Conservation (phyloP, 441 rosid species). For the Theobroma grandiflorum region DNA sequence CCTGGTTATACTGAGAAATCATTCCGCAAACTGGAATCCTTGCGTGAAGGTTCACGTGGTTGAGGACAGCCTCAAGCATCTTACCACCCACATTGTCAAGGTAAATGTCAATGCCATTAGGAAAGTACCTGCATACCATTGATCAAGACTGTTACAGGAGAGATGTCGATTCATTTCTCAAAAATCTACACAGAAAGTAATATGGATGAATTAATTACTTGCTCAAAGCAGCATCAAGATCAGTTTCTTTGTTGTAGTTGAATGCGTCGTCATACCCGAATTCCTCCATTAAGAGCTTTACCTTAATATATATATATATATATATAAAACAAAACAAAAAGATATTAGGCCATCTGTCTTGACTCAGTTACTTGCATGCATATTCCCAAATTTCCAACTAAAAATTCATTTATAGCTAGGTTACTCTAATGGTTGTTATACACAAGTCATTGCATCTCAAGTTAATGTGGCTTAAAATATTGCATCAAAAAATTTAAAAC, state of each 20-base stretch:
- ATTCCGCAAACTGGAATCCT: constrained; percentile 51
- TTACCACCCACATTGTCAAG: constrained; percentile 61
- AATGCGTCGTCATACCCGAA: constrained; percentile 59
- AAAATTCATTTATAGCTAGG: too few species aligned
- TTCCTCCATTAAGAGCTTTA: constrained; percentile 48
- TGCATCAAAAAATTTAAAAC: too few species aligned
- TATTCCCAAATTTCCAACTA: background rate
- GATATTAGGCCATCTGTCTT: background rate
- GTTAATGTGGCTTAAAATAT: too few species aligned
- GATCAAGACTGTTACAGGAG: background rate
- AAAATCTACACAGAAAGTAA: too few species aligned
- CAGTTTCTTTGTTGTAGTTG: constrained; percentile 53
- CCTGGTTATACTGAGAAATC: constrained; percentile 55
- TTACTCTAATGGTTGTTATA: too few species aligned
- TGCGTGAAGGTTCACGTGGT: constrained; percentile 46
- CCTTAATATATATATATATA: constrained; percentile 25
- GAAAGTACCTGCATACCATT: constrained; percentile 41
- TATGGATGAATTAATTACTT: constrained; percentile 33
- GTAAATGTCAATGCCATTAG: constrained; percentile 54
- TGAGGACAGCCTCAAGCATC: constrained; percentile 61
- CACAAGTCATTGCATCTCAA: too few species aligned
- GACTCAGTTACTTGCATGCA: background rate
- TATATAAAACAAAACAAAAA: background rate
- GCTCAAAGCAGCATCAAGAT: constrained; percentile 50
- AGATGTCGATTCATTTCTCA: too few species aligned